phyloP scores from a whole-genome alignment of 2,329 filamentous ascomycete species.

The Trichophyton rubrum region DNA sequence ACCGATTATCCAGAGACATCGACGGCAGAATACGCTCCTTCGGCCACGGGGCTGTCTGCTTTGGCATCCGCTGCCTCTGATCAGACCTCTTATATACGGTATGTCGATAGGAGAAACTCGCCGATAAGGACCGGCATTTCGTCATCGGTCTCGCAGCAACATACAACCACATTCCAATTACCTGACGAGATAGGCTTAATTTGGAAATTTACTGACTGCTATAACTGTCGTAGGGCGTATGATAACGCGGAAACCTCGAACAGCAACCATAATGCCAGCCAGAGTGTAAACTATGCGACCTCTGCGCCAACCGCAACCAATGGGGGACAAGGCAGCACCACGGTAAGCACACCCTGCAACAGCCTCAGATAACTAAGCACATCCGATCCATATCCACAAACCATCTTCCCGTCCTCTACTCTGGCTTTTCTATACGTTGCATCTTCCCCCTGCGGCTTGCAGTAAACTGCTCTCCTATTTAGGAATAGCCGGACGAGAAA shows the following conservation, averaged over 20 bases:
- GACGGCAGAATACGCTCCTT: slow-evolving; percentile 20
- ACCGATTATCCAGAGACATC: slow-evolving; percentile 19
- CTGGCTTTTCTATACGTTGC: slow-evolving; percentile 8
- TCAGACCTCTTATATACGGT: slow-evolving; percentile 41
- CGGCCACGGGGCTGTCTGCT: slow-evolving; percentile 46
- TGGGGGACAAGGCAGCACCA: slow-evolving; percentile 45
- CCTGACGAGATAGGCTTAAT: background rate
- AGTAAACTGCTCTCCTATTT: slow-evolving; percentile 12
- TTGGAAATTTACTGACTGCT: slow-evolving; percentile 1
- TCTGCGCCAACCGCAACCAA: slow-evolving; percentile 54
- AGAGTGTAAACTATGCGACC: slow-evolving; percentile 49
- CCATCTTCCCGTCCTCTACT: background rate
- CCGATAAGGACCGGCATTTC: background rate
- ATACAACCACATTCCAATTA: background rate
- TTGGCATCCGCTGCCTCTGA: slow-evolving; percentile 47
- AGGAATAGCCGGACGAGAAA: slow-evolving; percentile 14
- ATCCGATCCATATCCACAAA: background rate
- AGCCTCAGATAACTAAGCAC: slow-evolving; percentile 15
- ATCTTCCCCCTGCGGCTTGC: background rate
- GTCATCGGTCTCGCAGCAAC: background rate
- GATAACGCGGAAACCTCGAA: slow-evolving; percentile 8
- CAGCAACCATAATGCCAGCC: slow-evolving; percentile 33
- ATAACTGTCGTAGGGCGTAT: slow-evolving; percentile 8
- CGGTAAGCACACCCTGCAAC: slow-evolving; percentile 24
- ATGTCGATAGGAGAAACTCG: slow-evolving; percentile 18